Base-by-base conservation (phyloP, 1,139 yeast species). In the Candida buenavistaensis region DNA sequence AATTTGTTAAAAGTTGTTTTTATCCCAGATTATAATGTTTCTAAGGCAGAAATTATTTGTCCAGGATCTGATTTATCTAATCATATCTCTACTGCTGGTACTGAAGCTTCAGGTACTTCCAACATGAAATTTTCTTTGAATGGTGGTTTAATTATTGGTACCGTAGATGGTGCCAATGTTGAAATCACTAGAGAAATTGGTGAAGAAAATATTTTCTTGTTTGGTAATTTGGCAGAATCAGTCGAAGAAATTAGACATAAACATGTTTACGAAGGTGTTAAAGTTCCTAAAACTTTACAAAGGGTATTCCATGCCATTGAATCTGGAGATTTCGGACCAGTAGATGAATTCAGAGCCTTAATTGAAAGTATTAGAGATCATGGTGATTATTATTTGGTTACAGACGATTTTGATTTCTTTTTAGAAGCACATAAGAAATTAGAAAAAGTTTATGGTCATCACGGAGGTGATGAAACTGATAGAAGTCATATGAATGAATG, bases 71-170 rank as follows among this genome's bases (percentile, higher is more conserved):
- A 89, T 57, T 71, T 89, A 53, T 84, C 95, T 32, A 94, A 89
- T 63, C 97, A 89, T 64, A 90, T 89, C 48, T 88, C 96, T n/a
- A 89, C 97, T 32, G 97, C 97, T 8, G 97, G 97, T 51, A 89
- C 97, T 15, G 97, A 89, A 61, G 97, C 96, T 16, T 84, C 95
- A 1, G 97, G 97, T 58, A 89, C 97, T 29, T 85, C 95, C 31
- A 89, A 89, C 68, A 89, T 89, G 97, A 90, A 89, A 67, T 89
- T 89, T 57, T 96, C 89, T 20, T 68, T 89, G 62, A 89, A 88
- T 55, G 97, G 96, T 62, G 97, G 97, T 35, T 74, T 90, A 47
- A 86, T 89, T 48, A 82, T 89, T 50, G 97, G 97, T 56, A 89
- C 97, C 12, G 96, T 90, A 47, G 97, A 90, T 57, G 97, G 97